Conservation (phyloP, 495 filamentous ascomycete species). For the Antarctomyces pellizariae region DNA sequence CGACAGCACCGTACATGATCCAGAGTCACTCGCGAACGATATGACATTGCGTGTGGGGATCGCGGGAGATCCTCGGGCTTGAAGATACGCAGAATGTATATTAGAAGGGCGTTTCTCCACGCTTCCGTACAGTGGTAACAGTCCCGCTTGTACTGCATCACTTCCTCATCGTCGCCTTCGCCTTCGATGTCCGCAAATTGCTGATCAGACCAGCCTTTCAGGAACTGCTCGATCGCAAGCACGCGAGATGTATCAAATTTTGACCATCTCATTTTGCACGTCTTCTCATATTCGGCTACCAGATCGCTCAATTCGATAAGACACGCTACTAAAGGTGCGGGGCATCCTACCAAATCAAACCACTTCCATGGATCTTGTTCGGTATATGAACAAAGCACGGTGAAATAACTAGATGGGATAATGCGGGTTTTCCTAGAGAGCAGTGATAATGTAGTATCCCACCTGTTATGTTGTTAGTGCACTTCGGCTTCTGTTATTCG, state of each 20-base stretch:
- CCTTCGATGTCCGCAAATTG: background rate
- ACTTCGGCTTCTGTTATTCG: background rate
- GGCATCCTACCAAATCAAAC: conserved; percentile 11
- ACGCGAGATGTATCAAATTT: conserved; percentile 11
- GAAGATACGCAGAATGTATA: conserved; percentile 14
- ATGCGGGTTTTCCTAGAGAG: conserved; percentile 11
- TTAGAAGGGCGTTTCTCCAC: conserved; percentile 13
- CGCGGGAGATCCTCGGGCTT: conserved; percentile 5
- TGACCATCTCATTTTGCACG: conserved; percentile 12
- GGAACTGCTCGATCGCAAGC: conserved; percentile 6
- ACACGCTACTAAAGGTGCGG: conserved; percentile 1
- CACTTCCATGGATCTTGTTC: conserved; percentile 11
- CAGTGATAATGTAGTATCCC: conserved; percentile 13
- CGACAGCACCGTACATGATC: conserved; percentile 13
- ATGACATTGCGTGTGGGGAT: background rate
- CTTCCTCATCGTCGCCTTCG: conserved; percentile 5
- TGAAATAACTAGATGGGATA: conserved; percentile 8
- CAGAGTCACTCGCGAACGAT: conserved; percentile 6
- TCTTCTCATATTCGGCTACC: conserved; percentile 9
- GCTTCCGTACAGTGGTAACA: conserved; percentile 14
- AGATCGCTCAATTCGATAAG: conserved; percentile 8
- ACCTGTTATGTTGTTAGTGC: conserved; percentile 8
- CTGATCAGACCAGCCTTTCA: conserved; percentile 6
- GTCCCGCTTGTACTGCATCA: conserved; percentile 12
- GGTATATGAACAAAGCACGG: conserved; percentile 6